phyloP scores from a whole-genome alignment of 106 monocot species.

The Dendrobium catenatum region DNA sequence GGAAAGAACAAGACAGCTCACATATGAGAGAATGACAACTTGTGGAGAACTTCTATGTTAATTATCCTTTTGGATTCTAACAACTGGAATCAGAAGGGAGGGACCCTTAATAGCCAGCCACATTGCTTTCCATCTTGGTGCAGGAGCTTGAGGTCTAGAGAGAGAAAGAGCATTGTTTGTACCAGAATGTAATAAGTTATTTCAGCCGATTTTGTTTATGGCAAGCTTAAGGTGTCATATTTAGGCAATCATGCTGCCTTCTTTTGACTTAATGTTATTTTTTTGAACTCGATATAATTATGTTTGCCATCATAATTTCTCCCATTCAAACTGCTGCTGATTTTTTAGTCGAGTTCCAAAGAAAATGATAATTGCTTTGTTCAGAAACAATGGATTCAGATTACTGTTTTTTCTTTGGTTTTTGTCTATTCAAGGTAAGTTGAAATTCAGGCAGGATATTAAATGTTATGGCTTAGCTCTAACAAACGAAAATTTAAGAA shows the following conservation, averaged over 20 bases:
- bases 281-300: background rate
- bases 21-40: background rate
- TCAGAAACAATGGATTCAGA: background rate
- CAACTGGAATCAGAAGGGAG: background rate
- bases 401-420: background rate
- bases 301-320: background rate
- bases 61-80: background rate
- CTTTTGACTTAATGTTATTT: background rate
- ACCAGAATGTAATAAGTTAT: background rate
- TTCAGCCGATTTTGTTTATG: conserved; percentile 2
- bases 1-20: conserved; percentile 7
- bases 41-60: background rate
- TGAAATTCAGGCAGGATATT: too few relatives aligned
- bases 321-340: background rate
- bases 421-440: too few relatives aligned
- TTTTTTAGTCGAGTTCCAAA: background rate
- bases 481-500: too few relatives aligned
- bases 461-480: too few relatives aligned
- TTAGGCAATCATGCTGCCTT: background rate
- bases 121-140: background rate
- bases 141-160: background rate
- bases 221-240: background rate
- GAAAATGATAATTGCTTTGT: background rate
- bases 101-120: background rate
- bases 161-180: background rate